A percentile compares a stretch with the other conserved stretches of the same genome.
Evolutionary conservation across 257 asterid genomes (phyloP).

Genomic region (Przewalskia tangutica): DNA sequence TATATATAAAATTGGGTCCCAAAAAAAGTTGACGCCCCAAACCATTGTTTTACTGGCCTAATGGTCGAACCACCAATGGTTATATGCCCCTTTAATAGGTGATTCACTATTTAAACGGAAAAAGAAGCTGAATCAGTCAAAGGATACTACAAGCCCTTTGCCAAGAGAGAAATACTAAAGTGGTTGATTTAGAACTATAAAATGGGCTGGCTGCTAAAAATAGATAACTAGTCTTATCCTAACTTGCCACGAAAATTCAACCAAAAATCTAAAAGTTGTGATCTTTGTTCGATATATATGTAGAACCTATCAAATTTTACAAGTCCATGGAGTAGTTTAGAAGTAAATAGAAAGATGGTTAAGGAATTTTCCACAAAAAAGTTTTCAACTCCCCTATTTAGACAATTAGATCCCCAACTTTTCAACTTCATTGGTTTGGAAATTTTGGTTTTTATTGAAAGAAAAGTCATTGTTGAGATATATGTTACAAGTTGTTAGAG

Average conservation of each 20-base stretch:
- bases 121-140: too few species aligned
- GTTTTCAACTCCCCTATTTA: not conserved
- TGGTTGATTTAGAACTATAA: not conserved
- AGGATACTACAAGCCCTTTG: too few species aligned
- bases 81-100: too few species aligned
- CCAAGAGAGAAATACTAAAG: not conserved
- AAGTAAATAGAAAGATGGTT: not conserved
- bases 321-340: not conserved
- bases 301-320: not conserved
- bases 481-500: too few species aligned
- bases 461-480: too few species aligned
- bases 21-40: too few species aligned
- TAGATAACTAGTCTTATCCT: not conserved
- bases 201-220: not conserved
- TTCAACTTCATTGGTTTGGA: not conserved
- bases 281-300: not conserved
- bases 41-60: too few species aligned
- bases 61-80: too few species aligned
- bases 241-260: not conserved
- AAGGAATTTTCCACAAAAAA: not conserved
- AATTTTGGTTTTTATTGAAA: not conserved
- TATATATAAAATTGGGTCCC: too few species aligned
- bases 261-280: not conserved
- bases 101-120: too few species aligned
- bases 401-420: not conserved